Percentiles rank a stretch among this genome's conserved stretches.
Conservation (phyloP, 371 early-diverging fungal species). For the Syncephalastrum monosporum region DNA sequence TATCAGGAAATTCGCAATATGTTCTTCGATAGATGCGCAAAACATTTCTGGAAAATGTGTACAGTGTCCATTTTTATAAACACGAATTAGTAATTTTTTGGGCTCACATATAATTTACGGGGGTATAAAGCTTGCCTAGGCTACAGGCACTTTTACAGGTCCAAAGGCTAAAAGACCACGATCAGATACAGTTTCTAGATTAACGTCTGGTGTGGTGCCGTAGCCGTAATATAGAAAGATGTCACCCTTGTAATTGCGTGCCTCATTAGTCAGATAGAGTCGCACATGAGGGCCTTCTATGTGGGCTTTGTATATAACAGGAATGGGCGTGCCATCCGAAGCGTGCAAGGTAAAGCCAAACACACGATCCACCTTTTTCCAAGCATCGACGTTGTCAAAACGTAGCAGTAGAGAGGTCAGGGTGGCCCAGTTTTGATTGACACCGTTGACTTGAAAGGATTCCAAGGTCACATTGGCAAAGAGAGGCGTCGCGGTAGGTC, state of each 20-base stretch:
- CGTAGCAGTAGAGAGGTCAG: conserved; percentile 2
- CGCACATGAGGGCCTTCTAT: conserved; percentile 12
- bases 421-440: not conserved
- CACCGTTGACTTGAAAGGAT: not conserved
- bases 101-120: not conserved
- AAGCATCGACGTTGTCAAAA: not conserved
- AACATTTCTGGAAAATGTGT: no score
- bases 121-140: no score
- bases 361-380: conserved; percentile 2
- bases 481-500: not conserved
- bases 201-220: conserved; percentile 20
- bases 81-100: not conserved
- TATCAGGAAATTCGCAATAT: no score
- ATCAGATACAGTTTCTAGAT: conserved; percentile 8
- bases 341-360: conserved; percentile 18
- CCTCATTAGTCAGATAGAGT: conserved; percentile 14
- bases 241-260: not conserved
- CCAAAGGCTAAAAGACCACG: conserved; percentile 21
- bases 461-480: conserved; percentile 4
- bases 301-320: conserved; percentile 13
- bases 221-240: conserved; percentile 21
- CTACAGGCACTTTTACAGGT: conserved; percentile 1
- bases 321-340: not conserved
- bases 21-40: no score
- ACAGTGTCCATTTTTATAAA: not conserved